phyloP scores from a whole-genome alignment of 495 filamentous ascomycete species.

The Penicillium roqueforti region DNA sequence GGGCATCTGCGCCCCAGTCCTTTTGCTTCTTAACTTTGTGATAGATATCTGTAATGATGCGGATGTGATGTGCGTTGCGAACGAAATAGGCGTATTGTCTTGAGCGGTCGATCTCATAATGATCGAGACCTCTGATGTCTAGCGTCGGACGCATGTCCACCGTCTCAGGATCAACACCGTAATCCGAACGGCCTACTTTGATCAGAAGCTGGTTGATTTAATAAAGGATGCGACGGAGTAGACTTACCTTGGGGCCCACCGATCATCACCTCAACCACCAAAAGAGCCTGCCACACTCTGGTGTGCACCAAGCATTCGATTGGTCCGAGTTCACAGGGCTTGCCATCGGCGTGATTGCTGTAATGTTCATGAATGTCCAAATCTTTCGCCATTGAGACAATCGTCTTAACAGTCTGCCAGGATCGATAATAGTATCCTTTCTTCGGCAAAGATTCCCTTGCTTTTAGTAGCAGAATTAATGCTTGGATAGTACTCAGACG shows the following conservation, averaged over 20 bases:
- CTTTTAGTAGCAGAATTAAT: conserved; percentile 82
- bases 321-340: conserved; percentile 60
- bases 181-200: conserved; percentile 69
- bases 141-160: conserved; percentile 71
- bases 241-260: conserved; percentile 84
- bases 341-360: conserved; percentile 66
- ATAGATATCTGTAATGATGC: conserved; percentile 70
- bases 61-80: conserved; percentile 70
- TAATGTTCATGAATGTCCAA: conserved; percentile 87
- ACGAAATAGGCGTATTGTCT: conserved; percentile 81
- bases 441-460: conserved; percentile 84
- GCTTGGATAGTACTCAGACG: conserved; percentile 93
- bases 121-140: conserved; percentile 63
- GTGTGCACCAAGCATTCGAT: conserved; percentile 80
- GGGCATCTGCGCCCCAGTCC: conserved; percentile 86
- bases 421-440: conserved; percentile 96
- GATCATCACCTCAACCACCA: conserved; percentile 87
- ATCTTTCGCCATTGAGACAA: conserved; percentile 90
- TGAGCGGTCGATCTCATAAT: conserved; percentile 70
- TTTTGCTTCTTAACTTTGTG: conserved; percentile 75
- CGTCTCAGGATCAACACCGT: conserved; percentile 67
- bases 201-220: conserved; percentile 1
- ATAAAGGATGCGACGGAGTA: background rate
- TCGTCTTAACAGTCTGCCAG: conserved; percentile 94
- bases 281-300: conserved; percentile 86